Evolutionary conservation across 257 asterid genomes (phyloP), one percentile per base, ranked within the genome.

Genomic region (Verbascum thapsus): DNA sequence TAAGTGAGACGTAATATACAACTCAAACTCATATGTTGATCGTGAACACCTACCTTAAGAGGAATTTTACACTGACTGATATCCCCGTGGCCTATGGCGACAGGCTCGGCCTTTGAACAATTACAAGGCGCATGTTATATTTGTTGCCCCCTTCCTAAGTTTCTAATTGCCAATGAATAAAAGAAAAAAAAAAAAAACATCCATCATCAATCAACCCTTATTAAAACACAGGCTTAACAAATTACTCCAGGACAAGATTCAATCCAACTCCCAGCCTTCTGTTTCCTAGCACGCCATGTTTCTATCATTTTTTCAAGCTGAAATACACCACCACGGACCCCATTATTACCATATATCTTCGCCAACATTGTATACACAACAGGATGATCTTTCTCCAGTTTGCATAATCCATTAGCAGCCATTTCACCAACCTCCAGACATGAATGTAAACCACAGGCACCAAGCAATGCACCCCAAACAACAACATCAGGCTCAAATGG

Each of bases 251-350:
- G 17, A 45, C 9, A 59, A 8, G 63, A 61, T 52, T 74, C 77
- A 64, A 84, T 62, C 96, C 96, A 88, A 69, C 96, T 88, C 5
- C 87, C 77, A 44, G 88, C 92, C 74, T 70, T 84, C 64, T 89
- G 96, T 48, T 82, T 89, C 68, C 32, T 75, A 0, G 64, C 82
- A 5, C 19, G 82, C 81, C 81, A 77, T 54, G 50, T 65, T 18
- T 30, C 19, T 8, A 78, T 71, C 81, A 85, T 51, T 72, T 76
- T 72, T 67, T 73, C 81, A 63, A 88, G 44, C 60, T 63, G 67
- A 71, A 76, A 61, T 30, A 22, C 82, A 6, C 73, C 58, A 17
- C 72, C 74, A 34, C 88, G 70, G 10, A 63, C 72, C 35, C 84
- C 91, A 37, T 69, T 78, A 32, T 71, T 82, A 40, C 82, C 86